Base-by-base conservation (phyloP, 2,329 filamentous ascomycete genomes). In the Fusarium paranaense region DNA sequence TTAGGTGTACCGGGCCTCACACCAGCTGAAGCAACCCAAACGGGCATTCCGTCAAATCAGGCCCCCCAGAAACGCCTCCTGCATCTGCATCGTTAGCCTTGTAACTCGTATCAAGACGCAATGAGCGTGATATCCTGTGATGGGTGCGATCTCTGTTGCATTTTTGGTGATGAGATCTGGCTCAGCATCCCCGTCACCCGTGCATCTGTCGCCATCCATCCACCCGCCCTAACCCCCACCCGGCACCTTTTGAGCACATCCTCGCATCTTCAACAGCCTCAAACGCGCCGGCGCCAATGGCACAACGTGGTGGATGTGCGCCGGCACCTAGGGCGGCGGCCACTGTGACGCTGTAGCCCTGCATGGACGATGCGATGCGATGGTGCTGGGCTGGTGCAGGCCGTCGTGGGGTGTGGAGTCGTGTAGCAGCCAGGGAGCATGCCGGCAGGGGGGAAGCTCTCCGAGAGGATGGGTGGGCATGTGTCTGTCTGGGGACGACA, bases 181-280 rank as follows among this genome's bases (percentile, higher is more conserved):
- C 30, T 40, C 59, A 37, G 66, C 52, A 18, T 45, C 20, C 38
- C 38, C 30, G 45, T 57, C 59, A 71, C 27, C 70, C 38, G 70
- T 59, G 42, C 27, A 42, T 50, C 61, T 63, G 38, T 61, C 40
- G 58, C 58, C 40, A 61, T 61, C 38, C 47, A 52, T 30, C 45
- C 45, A 50, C 16, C 18, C 47, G 18, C 22, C 37, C 37, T 50
- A 62, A 64, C 71, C 67, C 71, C 71, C 50, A 73, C 67, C 30
- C 37, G 10, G 37, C 22, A 54, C 20, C 63, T 38, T 64, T 42
- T 47, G 32, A 56, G 57, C 67, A 35, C 47, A 20, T 54, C 47
- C 50, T 71, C 38, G 27, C 71, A 74, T 69, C 64, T 68, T 72
- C 64, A 71, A 72, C 45, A 69, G 45, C 64, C 57, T 72, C 71